Evolutionary conservation across 164 flowering plant species (phyloP), one percentile per base, ranked within the genome.

Genomic region (Macadamia tetraphylla): DNA sequence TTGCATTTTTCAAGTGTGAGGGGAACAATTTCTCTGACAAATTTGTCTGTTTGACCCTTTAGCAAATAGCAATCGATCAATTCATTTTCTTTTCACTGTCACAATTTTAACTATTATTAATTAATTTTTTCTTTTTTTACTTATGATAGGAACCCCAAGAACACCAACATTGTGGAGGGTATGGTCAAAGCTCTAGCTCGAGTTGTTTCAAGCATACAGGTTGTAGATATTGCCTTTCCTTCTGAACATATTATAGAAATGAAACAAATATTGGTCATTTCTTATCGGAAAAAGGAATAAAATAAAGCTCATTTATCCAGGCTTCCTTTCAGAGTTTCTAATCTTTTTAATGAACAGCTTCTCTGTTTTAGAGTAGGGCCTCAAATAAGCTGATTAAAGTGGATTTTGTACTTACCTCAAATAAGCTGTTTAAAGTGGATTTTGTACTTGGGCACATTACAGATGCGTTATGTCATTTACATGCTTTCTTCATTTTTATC

Each of bases 171-270:
- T 67, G 99, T 92, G 69, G 97, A 92, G 85, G 88, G 82, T 70
- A 90, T 94, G 81, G 92, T 92, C 15, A 90, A 88, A 82, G 90
- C 99, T 76, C 89, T 94, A 78, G 97, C 99, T 42, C 83, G 96
- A 62, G 91, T 94, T 75, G 96, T 94, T 76, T 92, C 92, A 17
- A 84, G 80, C 79, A 78, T 94, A 73, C 99, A 94, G 97, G 99
- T 92, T 66, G 66, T 63, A 70, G 58, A 60, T 70, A 35, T 57
- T 31, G 23, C 29, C 57, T 18, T 30, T 66, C n/a, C 6, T 13
- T 57, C 6, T 15, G 13, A 4, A 40, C 23, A 30, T 17, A 35
- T 35, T 35, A 35, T 2, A 2, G 40, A 35, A 35, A 35, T 35
- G 40, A 35, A 35, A 35, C 5, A 35, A 35, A 35, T 35, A 2